Evolutionary conservation across 306 rosid species (phyloP), one percentile per base, ranked within the genome.

Genomic region (Corylus americana): DNA sequence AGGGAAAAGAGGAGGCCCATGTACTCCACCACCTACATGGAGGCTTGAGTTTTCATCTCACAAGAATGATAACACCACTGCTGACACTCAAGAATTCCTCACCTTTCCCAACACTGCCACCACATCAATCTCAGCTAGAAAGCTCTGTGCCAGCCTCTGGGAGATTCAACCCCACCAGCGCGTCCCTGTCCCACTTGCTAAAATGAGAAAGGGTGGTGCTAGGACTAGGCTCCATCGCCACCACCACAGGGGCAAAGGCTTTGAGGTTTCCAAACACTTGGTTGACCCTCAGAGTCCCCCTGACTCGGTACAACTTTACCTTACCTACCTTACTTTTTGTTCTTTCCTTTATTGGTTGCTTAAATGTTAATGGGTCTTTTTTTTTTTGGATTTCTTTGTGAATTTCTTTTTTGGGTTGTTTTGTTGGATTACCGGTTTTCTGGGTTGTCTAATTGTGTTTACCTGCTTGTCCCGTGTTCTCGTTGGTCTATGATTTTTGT

Each of bases 21-120:
- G 63, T 80, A 93, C 97, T 69, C 96, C 97, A 72, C 87, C 94
- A 58, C 97, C 91, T 9, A 78, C 88, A 76, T 93, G 97, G 97
- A 88, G 92, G 85, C 92, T 93, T 55, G 87, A 86, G 53, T 82
- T 83, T 54, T 71, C 79, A 25, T 74, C 83, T 84, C 78, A n/a
- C 17, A 78, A 78, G 5, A 29, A 68, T 61, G 67, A 71, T 14
- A 22, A 61, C 18, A 39, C 31, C 12, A 44, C 20, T 42, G 72
- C 63, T 44, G 49, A 27, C 61, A 50, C 47, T 78, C 72, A 75
- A n/a, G 90, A 92, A 55, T 92, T 91, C 35, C 87, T 90, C 66
- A 71, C 78, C 81, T 75, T 75, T 64, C 77, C 79, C 67, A 22
- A 64, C 70, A 31, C 16, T 11, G 20, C 80, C 62, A 42, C 80